Percentiles rank a stretch among this genome's conserved stretches.
These are phyloP conservation scores for Chaetothyriales sp. DNA, from an alignment of 2,329 filamentous ascomycete genomes.

Conservation along the genomic window DNA sequence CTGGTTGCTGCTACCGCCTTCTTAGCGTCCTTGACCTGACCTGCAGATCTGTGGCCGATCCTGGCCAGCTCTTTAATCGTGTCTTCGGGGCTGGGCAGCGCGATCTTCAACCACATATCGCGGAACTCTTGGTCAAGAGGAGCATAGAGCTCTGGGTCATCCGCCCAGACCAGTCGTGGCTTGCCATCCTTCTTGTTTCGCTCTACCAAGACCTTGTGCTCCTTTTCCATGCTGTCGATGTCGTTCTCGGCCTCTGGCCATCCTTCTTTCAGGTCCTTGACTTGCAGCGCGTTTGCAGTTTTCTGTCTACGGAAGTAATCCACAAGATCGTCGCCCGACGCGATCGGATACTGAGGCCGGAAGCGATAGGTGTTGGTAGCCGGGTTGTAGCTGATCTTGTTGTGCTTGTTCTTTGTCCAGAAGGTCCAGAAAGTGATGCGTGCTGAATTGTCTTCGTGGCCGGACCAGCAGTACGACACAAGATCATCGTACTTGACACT, in stretches of 20 bases:
- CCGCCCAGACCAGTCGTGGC: constrained; percentile 74
- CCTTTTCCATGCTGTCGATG: constrained; percentile 62
- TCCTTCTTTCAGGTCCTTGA: constrained; percentile 89
- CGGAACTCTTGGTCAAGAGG: constrained; percentile 71
- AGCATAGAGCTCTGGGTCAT: constrained; percentile 66
- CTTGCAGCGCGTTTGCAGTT: constrained; percentile 65
- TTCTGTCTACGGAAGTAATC: constrained; percentile 67
- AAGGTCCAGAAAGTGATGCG: neutral
- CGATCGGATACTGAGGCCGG: constrained; percentile 71
- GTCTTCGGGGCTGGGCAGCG: constrained; percentile 61
- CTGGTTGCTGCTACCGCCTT: constrained; percentile 50
- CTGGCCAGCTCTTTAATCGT: constrained; percentile 58
- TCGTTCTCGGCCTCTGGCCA: constrained; percentile 74
- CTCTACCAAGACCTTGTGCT: constrained; percentile 70
- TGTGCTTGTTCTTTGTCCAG: constrained; percentile 21
- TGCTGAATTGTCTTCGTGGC: constrained; percentile 9
- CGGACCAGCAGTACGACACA: constrained; percentile 9
- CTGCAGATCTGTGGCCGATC: constrained; percentile 20
- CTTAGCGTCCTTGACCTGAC: constrained; percentile 72
- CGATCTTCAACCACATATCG: constrained; percentile 67
- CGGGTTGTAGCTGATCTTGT: constrained; percentile 47
- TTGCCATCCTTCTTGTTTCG: constrained; percentile 86
- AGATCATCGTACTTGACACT: constrained; percentile 57
- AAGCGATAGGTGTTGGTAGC: constrained; percentile 62
- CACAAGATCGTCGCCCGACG: constrained; percentile 61